These are phyloP conservation scores for Leptographium radiaticola DNA, from an alignment of 2,329 filamentous ascomycete genomes.

Conservation along the genomic window DNA sequence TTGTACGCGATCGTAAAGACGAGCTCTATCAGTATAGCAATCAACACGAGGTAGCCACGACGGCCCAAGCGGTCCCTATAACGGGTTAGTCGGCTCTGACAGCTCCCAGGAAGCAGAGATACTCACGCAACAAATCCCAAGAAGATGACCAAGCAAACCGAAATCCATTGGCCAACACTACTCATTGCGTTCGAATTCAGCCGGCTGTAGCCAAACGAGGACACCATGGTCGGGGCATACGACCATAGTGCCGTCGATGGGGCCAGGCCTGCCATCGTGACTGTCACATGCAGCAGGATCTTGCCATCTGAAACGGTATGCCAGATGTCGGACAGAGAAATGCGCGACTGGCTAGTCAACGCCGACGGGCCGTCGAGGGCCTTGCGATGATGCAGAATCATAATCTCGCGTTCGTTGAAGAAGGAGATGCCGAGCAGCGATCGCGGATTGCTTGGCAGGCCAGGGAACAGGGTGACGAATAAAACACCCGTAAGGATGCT, in stretches of 20 bases:
- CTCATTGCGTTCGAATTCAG: slow-evolving; percentile 40
- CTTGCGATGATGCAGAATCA: slow-evolving; percentile 29
- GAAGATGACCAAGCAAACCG: slow-evolving; percentile 22
- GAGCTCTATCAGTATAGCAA: slow-evolving; percentile 9
- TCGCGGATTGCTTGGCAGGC: slow-evolving; percentile 29
- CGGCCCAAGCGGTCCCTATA: slow-evolving; percentile 9
- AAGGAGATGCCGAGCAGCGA: slow-evolving; percentile 23
- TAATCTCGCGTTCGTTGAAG: slow-evolving; percentile 26
- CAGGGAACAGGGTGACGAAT: slow-evolving; percentile 29
- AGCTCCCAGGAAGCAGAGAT: background rate
- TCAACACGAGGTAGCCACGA: slow-evolving; percentile 7
- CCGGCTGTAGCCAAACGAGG: slow-evolving; percentile 33
- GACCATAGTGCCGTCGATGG: slow-evolving; percentile 27
- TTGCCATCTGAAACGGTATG: background rate
- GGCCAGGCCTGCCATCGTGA: slow-evolving; percentile 24
- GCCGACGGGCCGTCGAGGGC: slow-evolving; percentile 24
- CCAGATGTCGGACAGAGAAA: background rate
- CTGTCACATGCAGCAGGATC: slow-evolving; percentile 36
- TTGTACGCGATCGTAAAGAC: slow-evolving; percentile 11
- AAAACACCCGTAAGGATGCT: slow-evolving; percentile 31
- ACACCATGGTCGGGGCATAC: slow-evolving; percentile 39
- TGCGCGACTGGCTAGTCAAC: background rate
- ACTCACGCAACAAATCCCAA: slow-evolving; percentile 6
- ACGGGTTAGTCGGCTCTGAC: background rate
- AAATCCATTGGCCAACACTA: slow-evolving; percentile 41